A percentile compares a stretch with the other conserved stretches of the same genome.
Evolutionary conservation across 257 asterid species (phyloP).

Genomic region (Solanum pinnatisectum): DNA sequence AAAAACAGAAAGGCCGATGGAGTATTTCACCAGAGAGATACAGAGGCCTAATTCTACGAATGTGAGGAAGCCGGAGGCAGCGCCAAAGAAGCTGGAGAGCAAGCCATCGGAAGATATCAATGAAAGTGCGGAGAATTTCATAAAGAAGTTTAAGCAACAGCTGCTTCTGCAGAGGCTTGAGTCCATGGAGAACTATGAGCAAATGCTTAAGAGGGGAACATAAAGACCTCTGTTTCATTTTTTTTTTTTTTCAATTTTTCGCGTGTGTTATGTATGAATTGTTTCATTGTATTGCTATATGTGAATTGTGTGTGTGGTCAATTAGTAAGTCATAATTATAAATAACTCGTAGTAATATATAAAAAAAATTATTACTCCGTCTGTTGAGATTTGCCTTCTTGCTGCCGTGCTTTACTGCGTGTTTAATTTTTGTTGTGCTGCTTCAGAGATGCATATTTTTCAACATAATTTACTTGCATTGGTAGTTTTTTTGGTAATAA

Average conservation of each 20-base stretch:
- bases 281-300: background rate
- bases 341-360: background rate
- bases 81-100: conserved; percentile 24
- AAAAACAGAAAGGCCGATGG: background rate
- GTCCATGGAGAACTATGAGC: conserved; percentile 64
- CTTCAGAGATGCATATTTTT: background rate
- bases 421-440: background rate
- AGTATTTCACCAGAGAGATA: background rate
- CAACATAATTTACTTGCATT: background rate
- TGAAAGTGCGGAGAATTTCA: conserved; percentile 68
- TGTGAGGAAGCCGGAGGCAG: background rate
- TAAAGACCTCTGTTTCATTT: background rate
- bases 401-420: background rate
- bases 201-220: conserved; percentile 64
- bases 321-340: background rate
- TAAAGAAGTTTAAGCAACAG: conserved; percentile 54
- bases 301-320: background rate
- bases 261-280: background rate
- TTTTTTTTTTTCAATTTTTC: background rate
- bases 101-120: conserved; percentile 45
- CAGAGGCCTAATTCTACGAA: background rate
- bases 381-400: background rate
- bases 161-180: conserved; percentile 61
- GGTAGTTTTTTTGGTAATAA: background rate
- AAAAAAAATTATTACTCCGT: background rate